Percentiles rank a stretch among this genome's conserved stretches.
These are phyloP conservation scores for Thelonectria rubi DNA, from an alignment of 2,329 filamentous ascomycete species.

Conservation along the genomic window DNA sequence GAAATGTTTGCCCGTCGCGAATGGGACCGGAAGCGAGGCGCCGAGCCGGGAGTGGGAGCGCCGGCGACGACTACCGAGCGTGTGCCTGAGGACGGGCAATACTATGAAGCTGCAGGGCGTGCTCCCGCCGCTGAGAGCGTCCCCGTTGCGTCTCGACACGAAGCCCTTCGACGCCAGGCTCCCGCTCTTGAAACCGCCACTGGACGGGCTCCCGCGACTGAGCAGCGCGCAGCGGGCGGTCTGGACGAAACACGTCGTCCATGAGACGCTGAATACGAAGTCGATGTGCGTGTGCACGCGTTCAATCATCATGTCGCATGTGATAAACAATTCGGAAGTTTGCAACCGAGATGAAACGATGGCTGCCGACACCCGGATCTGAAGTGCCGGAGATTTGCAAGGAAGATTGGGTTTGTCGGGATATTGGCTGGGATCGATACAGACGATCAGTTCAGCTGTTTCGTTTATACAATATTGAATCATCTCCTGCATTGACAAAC, in stretches of 20 bases:
- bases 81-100: neutral
- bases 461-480: neutral
- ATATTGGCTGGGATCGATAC: too few species aligned
- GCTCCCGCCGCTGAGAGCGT: neutral
- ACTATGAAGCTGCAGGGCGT: neutral
- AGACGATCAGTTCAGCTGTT: too few species aligned
- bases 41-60: neutral
- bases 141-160: neutral
- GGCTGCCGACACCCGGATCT: too few species aligned
- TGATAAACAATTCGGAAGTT: neutral
- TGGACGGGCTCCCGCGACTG: neutral
- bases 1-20: conserved; percentile 35
- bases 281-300: neutral
- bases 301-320: neutral
- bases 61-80: neutral
- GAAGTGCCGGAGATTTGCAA: too few species aligned
- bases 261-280: neutral
- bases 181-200: neutral
- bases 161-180: neutral
- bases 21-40: conserved; percentile 23
- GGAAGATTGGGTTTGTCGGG: too few species aligned
- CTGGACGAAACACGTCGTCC: neutral
- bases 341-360: neutral
- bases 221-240: neutral
- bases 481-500: neutral